Evolutionary conservation across 371 early-diverging fungal genomes (phyloP).

Genomic region (Apophysomyces trapeziformis): DNA sequence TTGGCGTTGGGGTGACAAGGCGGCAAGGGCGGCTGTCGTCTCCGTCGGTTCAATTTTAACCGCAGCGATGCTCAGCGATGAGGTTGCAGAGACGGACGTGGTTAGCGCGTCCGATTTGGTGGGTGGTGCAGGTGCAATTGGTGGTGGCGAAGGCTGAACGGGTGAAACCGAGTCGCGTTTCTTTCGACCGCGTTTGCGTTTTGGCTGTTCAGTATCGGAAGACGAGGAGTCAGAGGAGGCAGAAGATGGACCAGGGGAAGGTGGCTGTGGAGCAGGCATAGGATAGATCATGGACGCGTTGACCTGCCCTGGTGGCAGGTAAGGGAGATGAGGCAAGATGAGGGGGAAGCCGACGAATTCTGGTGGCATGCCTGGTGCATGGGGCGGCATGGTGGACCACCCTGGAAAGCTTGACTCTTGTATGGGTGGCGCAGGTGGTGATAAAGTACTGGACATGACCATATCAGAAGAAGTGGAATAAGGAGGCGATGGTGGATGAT

Average conservation of each 20-base stretch:
- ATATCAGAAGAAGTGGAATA: constrained; percentile 13
- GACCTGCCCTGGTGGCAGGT: not conserved
- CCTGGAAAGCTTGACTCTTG: not conserved
- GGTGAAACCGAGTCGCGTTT: constrained; percentile 17
- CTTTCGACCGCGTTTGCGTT: constrained; percentile 33
- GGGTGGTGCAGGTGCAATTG: not conserved
- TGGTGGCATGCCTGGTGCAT: not conserved
- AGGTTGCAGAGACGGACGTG: too few relatives aligned
- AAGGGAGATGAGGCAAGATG: constrained; percentile 15
- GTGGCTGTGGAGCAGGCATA: constrained; percentile 4
- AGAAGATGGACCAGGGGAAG: not conserved
- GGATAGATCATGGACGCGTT: not conserved
- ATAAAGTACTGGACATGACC: not conserved
- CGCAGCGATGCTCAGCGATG: too few relatives aligned
- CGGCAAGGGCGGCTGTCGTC: too few relatives aligned
- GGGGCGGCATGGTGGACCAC: not conserved
- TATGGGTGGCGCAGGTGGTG: not conserved
- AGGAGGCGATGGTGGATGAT: constrained; percentile 14
- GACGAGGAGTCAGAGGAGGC: constrained; percentile 12
- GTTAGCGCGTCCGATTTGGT: too few relatives aligned
- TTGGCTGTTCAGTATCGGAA: constrained; percentile 28
- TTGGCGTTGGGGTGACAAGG: not conserved
- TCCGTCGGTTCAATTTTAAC: not conserved
- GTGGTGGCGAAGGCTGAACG: constrained; percentile 8
- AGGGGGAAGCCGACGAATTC: constrained; percentile 9